Evolutionary conservation across 805 yeast genomes (phyloP), one percentile per base, ranked within the genome.

Genomic region (Schwanniomyces occidentalis): DNA sequence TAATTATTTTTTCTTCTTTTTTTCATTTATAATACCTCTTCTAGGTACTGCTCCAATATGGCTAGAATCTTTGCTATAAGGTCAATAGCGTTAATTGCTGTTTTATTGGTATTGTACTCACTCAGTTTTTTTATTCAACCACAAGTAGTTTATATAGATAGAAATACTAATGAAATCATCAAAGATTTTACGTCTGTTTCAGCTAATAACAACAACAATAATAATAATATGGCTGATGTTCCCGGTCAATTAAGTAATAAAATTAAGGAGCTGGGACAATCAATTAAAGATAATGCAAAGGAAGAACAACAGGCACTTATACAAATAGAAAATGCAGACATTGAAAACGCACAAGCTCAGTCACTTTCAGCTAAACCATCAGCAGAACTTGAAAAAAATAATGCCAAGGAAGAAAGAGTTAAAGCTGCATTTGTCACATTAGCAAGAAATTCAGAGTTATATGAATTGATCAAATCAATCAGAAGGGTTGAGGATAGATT

Each of bases 401-500:
- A 10, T 13, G 8, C 27, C 5, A 17, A 30, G 21, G 25, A 24
- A 17, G 13, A 17, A 3, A 25, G 24, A 19, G 34, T 31, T 5
- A 54, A 49, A 37, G 95, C 95, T 10, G 80, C 95, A 2, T 85
- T 87, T 58, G 89, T 86, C 12, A 74, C 91, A 0, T 69, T 86
- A 49, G 93, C 90, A 8, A 73, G 95, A 64, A 85, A 85, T 58
- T 49, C 65, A n/a, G 95, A 86, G 54, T 58, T 86, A 37, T 70
- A 75, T 63, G 72, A 73, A 16, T 61, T 86, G 34, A 63, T 78
- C 28, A 75, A 68, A 20, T 79, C 95, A 6, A 83, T 86, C 41
- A 73, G 86, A 58, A 76, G 81, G 30, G 75, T 90, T 35, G 97
- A 91, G 63, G 97, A 89, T 59, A 72, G 96, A 44, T 91, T 93